phyloP scores from a whole-genome alignment of 1,284 basidiomycete genomes.

The Athelia sp. region DNA sequence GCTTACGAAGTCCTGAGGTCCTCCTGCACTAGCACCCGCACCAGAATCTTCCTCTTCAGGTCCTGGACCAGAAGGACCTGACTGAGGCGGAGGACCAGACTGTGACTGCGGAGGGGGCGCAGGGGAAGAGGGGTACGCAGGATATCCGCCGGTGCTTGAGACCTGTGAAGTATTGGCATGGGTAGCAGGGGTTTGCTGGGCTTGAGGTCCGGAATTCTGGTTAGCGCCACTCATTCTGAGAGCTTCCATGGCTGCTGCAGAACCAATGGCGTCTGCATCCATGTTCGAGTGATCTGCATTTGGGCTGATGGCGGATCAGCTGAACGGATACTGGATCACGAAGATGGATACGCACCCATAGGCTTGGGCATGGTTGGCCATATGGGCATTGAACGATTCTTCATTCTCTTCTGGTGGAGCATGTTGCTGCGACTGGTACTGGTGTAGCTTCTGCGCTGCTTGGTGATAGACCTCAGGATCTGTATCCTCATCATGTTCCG shows the following conservation, averaged over 20 bases:
- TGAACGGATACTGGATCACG: not conserved
- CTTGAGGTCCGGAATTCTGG: slow-evolving; percentile 1
- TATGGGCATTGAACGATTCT: slow-evolving; percentile 12
- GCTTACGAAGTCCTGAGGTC: slow-evolving; percentile 14
- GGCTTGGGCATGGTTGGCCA: slow-evolving; percentile 23
- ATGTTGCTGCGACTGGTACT: slow-evolving; percentile 13
- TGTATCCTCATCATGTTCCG: slow-evolving; percentile 8
- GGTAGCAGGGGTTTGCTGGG: not conserved
- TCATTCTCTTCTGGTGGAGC: slow-evolving; percentile 2
- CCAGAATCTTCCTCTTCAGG: slow-evolving; percentile 9
- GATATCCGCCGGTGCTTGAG: not conserved
- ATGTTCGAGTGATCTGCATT: slow-evolving; percentile 20
- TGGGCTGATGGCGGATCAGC: slow-evolving; percentile 8
- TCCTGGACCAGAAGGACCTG: not conserved
- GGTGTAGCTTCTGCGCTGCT: slow-evolving; percentile 17
- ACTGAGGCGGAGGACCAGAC: no score
- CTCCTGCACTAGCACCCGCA: slow-evolving; percentile 10
- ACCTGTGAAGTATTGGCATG: not conserved
- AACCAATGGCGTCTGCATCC: slow-evolving; percentile 20
- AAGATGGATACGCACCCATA: slow-evolving; percentile 20
- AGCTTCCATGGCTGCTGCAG: slow-evolving; percentile 24
- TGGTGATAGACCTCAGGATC: slow-evolving; percentile 16
- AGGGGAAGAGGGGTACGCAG: not conserved
- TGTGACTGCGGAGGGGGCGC: no score
- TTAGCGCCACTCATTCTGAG: slow-evolving; percentile 20